Percentiles rank a stretch among this genome's conserved stretches.
Evolutionary conservation across 768 basidiomycete genomes (phyloP).

Genomic region (Mycena belliarum): DNA sequence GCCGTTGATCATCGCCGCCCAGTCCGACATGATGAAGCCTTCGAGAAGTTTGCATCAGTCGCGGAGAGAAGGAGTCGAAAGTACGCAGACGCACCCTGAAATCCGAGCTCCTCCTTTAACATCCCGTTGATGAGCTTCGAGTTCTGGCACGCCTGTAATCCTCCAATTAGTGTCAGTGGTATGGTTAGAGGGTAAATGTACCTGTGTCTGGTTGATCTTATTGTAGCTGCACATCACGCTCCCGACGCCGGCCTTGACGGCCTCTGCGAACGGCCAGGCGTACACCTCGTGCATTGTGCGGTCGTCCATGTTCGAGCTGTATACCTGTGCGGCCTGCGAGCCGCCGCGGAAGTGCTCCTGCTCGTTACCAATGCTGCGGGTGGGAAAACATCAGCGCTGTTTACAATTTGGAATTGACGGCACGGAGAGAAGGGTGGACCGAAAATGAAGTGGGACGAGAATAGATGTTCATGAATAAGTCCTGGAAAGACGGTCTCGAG

Average conservation of each 20-base stretch:
- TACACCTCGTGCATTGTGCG: constrained; percentile 36
- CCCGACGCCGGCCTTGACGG: constrained; percentile 34
- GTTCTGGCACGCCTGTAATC: constrained; percentile 52
- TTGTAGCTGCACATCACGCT: constrained; percentile 26
- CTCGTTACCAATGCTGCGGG: constrained; percentile 23
- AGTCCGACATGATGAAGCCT: constrained; percentile 37
- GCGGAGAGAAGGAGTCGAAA: too few species aligned
- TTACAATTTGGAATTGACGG: too few species aligned
- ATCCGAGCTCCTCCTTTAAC: constrained; percentile 50
- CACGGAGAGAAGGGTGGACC: too few species aligned
- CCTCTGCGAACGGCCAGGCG: constrained; percentile 29
- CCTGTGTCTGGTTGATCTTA: too few species aligned
- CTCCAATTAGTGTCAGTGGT: too few species aligned
- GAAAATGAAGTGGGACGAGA: too few species aligned
- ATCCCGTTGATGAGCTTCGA: constrained; percentile 41
- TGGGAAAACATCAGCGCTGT: too few species aligned
- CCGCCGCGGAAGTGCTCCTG: constrained; percentile 27
- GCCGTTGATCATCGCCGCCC: constrained; percentile 41
- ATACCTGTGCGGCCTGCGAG: constrained; percentile 13
- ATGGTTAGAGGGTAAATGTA: too few species aligned
- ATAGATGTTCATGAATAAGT: too few species aligned
- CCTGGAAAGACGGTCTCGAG: too few species aligned
- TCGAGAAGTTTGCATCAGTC: too few species aligned
- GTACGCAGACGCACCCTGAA: constrained; percentile 41
- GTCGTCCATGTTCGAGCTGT: constrained; percentile 42